Evolutionary conservation across 495 filamentous ascomycete species (phyloP).

Genomic region (Penicillium tannophilum): DNA sequence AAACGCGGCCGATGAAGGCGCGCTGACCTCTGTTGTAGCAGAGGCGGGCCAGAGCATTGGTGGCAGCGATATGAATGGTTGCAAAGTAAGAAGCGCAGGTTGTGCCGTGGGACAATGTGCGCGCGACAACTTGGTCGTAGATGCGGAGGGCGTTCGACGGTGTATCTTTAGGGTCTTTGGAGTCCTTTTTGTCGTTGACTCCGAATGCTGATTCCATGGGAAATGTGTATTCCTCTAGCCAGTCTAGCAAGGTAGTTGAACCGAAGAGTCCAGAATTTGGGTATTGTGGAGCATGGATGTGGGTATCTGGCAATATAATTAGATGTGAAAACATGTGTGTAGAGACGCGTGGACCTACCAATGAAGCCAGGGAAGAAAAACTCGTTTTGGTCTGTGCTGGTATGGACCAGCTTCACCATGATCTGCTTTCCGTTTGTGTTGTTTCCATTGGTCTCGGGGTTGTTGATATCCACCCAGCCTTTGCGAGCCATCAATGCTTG

Average conservation of each 20-base stretch:
- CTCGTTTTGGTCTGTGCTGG: conserved; percentile 42
- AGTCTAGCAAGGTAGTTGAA: conserved; percentile 86
- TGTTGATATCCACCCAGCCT: conserved; percentile 33
- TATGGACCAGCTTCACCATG: conserved; percentile 30
- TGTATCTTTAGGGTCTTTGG: conserved; percentile 36
- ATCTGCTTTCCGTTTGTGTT: not conserved
- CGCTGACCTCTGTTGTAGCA: conserved; percentile 77
- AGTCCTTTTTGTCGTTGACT: conserved; percentile 68
- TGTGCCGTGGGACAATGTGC: conserved; percentile 85
- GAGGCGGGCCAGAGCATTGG: conserved; percentile 84
- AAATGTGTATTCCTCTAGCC: conserved; percentile 93
- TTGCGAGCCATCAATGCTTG: conserved; percentile 47
- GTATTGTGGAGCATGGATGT: conserved; percentile 93
- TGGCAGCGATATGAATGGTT: conserved; percentile 77
- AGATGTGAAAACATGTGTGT: conserved; percentile 34
- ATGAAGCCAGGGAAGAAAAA: conserved; percentile 97
- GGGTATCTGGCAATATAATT: conserved; percentile 61
- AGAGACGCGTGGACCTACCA: conserved; percentile 47
- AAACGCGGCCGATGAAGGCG: conserved; percentile 86
- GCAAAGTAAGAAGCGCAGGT: conserved; percentile 95
- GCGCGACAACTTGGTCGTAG: conserved; percentile 74
- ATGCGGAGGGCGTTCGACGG: conserved; percentile 54
- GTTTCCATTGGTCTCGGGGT: not conserved
- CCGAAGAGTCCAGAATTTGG: conserved; percentile 93
- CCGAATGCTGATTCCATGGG: conserved; percentile 79